Conservation (phyloP, 441 rosid species). For the Biscutella auriculata region DNA sequence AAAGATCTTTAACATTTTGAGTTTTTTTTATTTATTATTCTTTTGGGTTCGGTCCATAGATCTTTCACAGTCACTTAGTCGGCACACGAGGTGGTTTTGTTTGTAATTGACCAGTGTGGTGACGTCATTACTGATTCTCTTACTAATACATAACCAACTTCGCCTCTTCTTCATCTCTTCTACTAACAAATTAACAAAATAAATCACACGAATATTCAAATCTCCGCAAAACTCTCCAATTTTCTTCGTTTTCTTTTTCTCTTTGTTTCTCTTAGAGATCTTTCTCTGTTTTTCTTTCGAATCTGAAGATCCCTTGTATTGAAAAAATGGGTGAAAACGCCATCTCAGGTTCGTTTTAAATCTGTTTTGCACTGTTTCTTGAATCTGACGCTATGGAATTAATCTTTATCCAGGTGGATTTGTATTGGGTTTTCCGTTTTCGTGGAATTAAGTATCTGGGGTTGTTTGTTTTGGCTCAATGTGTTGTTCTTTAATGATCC, state of each 20-base stretch:
- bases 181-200: constrained; percentile 8
- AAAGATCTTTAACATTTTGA: not conserved
- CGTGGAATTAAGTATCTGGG: constrained; percentile 3
- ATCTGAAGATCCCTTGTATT: constrained; percentile 8
- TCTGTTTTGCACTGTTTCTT: constrained; percentile 15
- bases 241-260: not conserved
- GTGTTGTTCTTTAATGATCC: constrained; percentile 16
- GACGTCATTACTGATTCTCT: constrained; percentile 1
- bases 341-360: constrained; percentile 29
- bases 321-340: constrained; percentile 36
- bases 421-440: not conserved
- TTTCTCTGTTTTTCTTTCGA: constrained; percentile 9
- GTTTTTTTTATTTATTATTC: not conserved
- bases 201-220: constrained; percentile 15
- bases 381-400: not conserved
- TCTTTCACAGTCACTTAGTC: not conserved
- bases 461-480: not conserved
- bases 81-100: constrained; percentile 7
- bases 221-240: constrained; percentile 13
- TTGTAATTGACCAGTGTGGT: not conserved
- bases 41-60: not conserved
- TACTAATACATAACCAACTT: constrained; percentile 23
- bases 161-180: constrained; percentile 23
- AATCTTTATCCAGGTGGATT: constrained; percentile 1
- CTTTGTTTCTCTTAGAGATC: constrained; percentile 7